Evolutionary conservation across 768 basidiomycete species (phyloP), one percentile per base, ranked within the genome.

Genomic region (Omphalotus guepiniiformis): DNA sequence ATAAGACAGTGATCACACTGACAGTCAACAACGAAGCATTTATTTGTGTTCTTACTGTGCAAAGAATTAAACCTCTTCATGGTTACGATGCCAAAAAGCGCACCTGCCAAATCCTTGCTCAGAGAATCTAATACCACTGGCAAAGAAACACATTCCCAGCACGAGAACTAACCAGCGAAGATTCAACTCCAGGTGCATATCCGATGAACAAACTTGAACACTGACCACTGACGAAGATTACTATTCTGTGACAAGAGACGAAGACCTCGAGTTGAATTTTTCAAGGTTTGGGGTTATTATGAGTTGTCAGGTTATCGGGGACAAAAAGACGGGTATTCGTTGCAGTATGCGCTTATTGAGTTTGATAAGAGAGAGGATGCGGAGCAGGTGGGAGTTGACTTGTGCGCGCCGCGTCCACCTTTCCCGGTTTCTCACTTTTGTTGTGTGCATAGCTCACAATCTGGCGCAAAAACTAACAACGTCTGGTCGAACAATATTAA

Each of bases 21-120:
- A 92, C 71, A 23, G 79, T 85, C 46, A 92, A 66, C 9, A 92
- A 61, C 2, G 89, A 88, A 1, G 84, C 79, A 63, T 90, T 88
- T 34, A 88, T 58, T 58, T 89, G 86, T 6, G 81, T 78, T 1
- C 87, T 68, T 52, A 71, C 76, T 76, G 51, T 2, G 13, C 6
- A 32, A 34, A 32, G 42, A 19, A 13, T 28, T 6, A 21, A 8
- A 44, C 19, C 3, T 19, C 18, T 13, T 11, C 73, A n/a, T n/a
- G n/a, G n/a, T n/a, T n/a, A n/a, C n/a, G 68, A 25, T 70, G 52
- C 49, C 71, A 67, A 26, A 44, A 15, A 2, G 70, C 85, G 58
- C 53, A 88, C 88, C 82, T 32, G 75, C 70, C 72, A 44, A 81
- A 77, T 2, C 72, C 78, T 55, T 83, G 80, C 50, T 81, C 75